Conservation (phyloP, 2,329 filamentous ascomycete species). For the Decorospora gaudefroyi region DNA sequence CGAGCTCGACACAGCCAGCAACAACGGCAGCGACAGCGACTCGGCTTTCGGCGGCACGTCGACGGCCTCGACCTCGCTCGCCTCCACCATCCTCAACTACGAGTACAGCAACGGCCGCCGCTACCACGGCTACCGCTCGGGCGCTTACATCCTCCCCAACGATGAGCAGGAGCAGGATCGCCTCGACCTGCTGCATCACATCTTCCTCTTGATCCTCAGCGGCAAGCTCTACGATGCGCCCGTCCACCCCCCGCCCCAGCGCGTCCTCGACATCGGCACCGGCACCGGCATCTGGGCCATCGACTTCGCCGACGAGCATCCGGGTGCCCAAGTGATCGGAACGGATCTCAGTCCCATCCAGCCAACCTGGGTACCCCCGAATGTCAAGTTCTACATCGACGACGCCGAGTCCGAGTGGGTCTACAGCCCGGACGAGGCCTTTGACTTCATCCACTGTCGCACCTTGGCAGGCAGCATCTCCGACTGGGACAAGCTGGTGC, state of each 20-base stretch:
- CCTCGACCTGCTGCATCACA: conserved; percentile 48
- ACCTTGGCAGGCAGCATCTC: conserved; percentile 37
- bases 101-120: conserved; percentile 47
- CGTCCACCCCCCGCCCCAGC: conserved; percentile 21
- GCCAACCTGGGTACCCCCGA: conserved; percentile 48
- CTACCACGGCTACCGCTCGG: conserved; percentile 46
- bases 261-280: conserved; percentile 49
- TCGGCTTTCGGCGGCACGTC: conserved; percentile 39
- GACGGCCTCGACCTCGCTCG: conserved; percentile 40
- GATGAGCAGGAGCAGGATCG: conserved; percentile 49
- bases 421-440: conserved; percentile 39
- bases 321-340: conserved; percentile 42
- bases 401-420: conserved; percentile 50
- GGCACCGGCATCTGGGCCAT: conserved; percentile 50
- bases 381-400: conserved; percentile 51
- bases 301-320: conserved; percentile 47
- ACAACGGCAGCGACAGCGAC: conserved; percentile 39
- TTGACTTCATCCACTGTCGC: conserved; percentile 45
- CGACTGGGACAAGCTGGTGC: conserved; percentile 42
- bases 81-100: conserved; percentile 46
- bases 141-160: conserved; percentile 45
- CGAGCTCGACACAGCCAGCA: conserved; percentile 33
- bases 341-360: conserved; percentile 48
- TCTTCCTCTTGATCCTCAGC: conserved; percentile 43
- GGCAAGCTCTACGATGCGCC: conserved; percentile 47